phyloP scores from a whole-genome alignment of 768 basidiomycete genomes.

The Phaeotremella skinneri region DNA sequence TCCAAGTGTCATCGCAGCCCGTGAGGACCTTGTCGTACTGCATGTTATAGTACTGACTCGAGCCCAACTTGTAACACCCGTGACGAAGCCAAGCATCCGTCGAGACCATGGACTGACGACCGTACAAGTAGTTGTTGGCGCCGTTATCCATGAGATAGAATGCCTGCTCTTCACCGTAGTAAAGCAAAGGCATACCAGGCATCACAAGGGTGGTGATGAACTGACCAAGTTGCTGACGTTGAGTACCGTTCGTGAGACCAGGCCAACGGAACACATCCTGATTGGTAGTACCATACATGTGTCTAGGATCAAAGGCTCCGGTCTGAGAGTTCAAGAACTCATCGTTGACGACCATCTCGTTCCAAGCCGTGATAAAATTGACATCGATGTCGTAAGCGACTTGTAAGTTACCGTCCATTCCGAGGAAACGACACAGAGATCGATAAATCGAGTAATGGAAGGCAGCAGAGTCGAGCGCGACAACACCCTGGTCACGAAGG shows the following conservation, averaged over 20 bases:
- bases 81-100: constrained; percentile 87
- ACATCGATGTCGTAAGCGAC: constrained; percentile 79
- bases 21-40: constrained; percentile 72
- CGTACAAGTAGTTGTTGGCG: constrained; percentile 82
- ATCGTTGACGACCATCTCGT: constrained; percentile 73
- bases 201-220: constrained; percentile 77
- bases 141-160: constrained; percentile 83
- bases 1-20: constrained; percentile 87
- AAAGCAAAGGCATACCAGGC: constrained; percentile 82
- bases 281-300: constrained; percentile 89
- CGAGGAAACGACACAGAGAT: constrained; percentile 76
- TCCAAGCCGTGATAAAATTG: constrained; percentile 88
- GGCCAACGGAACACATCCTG: constrained; percentile 96
- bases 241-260: constrained; percentile 76
- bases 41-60: constrained; percentile 91
- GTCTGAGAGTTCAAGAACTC: constrained; percentile 75
- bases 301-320: constrained; percentile 70
- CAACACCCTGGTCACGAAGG: constrained; percentile 63
- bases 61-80: constrained; percentile 86
- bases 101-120: constrained; percentile 86
- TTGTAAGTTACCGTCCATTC: constrained; percentile 91
- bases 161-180: constrained; percentile 85
- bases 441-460: constrained; percentile 97
- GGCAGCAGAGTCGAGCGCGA: constrained; percentile 72
- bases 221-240: constrained; percentile 69